Conservation (phyloP, 495 filamentous ascomycete genomes). For the Bathelium albidoporum region DNA sequence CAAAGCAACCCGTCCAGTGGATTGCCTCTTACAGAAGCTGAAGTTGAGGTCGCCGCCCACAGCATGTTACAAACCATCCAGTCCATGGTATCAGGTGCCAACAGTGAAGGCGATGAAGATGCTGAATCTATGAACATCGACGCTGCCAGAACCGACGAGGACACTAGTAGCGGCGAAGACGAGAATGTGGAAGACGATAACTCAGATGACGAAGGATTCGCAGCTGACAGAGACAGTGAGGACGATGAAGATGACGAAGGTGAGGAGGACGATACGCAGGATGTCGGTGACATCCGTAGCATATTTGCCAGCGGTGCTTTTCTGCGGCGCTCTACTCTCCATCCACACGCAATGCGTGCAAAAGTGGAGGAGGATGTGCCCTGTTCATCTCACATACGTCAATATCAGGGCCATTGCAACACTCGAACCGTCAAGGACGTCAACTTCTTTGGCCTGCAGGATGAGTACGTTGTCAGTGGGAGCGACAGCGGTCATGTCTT, state of each 20-base stretch:
- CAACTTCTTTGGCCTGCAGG: conserved; percentile 60
- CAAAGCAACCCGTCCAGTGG: neutral
- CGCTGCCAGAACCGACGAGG: conserved; percentile 13
- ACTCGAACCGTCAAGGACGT: conserved; percentile 66
- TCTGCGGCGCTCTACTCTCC: conserved; percentile 30
- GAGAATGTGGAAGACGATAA: conserved; percentile 23
- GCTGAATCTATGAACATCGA: neutral
- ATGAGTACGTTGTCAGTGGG: conserved; percentile 67
- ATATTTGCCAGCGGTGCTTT: conserved; percentile 24
- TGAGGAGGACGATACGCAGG: conserved; percentile 29
- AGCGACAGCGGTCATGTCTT: conserved; percentile 62
- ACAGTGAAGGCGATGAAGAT: neutral
- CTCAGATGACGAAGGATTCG: conserved; percentile 17
- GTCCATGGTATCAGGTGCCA: neutral
- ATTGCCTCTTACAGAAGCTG: neutral
- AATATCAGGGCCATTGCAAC: conserved; percentile 62
- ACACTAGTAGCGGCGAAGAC: conserved; percentile 24
- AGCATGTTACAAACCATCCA: no score
- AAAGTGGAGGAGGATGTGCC: conserved; percentile 46
- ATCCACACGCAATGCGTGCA: conserved; percentile 30
- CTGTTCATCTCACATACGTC: conserved; percentile 45
- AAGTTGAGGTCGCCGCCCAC: conserved; percentile 4
- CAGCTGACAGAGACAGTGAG: conserved; percentile 28
- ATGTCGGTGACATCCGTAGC: conserved; percentile 28
- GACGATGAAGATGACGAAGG: conserved; percentile 27